Evolutionary conservation across 768 basidiomycete species (phyloP).

Genomic region (Collybia nuda): DNA sequence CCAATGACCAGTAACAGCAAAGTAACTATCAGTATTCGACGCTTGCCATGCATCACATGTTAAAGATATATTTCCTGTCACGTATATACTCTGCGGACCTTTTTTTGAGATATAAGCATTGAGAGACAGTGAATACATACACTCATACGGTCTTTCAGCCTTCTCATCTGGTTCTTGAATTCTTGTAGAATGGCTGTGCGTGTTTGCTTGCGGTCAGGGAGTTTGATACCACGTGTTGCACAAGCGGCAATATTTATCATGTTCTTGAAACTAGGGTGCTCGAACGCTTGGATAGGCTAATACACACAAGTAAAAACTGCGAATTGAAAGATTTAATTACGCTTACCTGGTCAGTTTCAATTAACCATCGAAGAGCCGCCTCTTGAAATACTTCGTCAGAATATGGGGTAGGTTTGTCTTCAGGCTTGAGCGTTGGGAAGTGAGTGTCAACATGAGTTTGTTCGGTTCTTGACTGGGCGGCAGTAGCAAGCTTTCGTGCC

Average conservation of each 20-base stretch:
- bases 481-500: not conserved
- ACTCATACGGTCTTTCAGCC: slow-evolving; percentile 5
- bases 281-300: slow-evolving; percentile 3
- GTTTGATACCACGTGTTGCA: slow-evolving; percentile 26
- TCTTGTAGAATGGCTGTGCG: slow-evolving; percentile 24
- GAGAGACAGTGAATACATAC: slow-evolving; percentile 1
- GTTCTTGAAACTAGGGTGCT: slow-evolving; percentile 27
- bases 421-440: not conserved
- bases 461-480: not conserved
- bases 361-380: slow-evolving; percentile 31
- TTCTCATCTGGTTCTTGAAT: not conserved
- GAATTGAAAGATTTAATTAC: not conserved
- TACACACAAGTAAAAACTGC: not conserved
- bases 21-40: slow-evolving; percentile 33
- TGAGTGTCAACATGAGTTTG: slow-evolving; percentile 6
- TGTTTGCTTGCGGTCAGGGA: slow-evolving; percentile 22
- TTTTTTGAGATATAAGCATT: no score
- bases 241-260: slow-evolving; percentile 21
- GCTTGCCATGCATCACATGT: slow-evolving; percentile 44
- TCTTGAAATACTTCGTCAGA: slow-evolving; percentile 19
- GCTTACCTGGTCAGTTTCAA: slow-evolving; percentile 32
- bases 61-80: slow-evolving; percentile 14
- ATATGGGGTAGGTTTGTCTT: slow-evolving; percentile 16
- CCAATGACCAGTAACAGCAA: slow-evolving; percentile 39
- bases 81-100: slow-evolving; percentile 5